phyloP scores from a whole-genome alignment of 2,329 filamentous ascomycete species.

The Epichloe festucae region DNA sequence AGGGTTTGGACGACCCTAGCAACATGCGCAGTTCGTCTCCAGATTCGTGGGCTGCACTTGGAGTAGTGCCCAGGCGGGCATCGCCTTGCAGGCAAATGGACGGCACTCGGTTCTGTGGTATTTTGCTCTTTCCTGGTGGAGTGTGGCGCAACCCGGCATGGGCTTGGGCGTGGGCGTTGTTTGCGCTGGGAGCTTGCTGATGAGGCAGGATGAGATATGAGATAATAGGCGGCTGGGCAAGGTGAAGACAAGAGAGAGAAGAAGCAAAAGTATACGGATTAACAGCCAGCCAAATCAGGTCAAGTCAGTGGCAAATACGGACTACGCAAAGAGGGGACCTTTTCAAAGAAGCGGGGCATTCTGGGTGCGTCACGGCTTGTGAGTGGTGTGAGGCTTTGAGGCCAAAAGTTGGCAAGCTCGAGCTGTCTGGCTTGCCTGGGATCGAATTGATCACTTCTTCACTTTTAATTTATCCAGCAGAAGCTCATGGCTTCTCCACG shows the following conservation, averaged over 20 bases:
- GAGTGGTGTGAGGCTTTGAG: no score
- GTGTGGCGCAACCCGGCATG: background rate
- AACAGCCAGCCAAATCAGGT: no score
- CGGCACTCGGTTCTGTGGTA: background rate
- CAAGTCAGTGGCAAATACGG: no score
- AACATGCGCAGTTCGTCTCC: conserved; percentile 1
- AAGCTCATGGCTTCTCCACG: no score
- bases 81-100: no score
- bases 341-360: no score
- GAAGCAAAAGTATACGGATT: background rate
- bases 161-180: background rate
- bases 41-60: conserved; percentile 4
- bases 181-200: background rate
- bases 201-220: background rate
- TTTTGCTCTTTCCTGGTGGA: background rate
- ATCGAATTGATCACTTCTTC: no score
- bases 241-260: background rate
- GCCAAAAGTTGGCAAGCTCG: no score
- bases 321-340: no score
- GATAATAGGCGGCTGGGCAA: conserved; percentile 5
- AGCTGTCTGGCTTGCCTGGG: no score
- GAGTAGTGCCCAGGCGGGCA: conserved; percentile 1
- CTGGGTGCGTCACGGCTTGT: no score
- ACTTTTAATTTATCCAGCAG: no score
- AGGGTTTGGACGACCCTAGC: conserved; percentile 22